Percentiles rank a stretch among this genome's conserved stretches.
Evolutionary conservation across 139 green algal genomes (phyloP).

Genomic region (Zygnema circumcarinatum): DNA sequence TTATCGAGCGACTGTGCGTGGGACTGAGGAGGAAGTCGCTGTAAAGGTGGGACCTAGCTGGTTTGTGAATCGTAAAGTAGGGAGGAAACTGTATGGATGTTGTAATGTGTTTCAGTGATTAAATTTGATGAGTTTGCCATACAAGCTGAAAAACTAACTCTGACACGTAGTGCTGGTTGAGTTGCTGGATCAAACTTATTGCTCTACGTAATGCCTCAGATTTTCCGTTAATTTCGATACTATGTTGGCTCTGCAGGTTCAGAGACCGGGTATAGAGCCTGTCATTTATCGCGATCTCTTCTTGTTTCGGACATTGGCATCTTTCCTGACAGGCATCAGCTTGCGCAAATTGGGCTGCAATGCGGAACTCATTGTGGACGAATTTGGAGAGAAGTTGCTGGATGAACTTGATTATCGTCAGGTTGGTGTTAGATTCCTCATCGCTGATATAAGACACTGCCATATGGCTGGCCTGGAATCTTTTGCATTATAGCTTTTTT

Average conservation of each 20-base stretch:
- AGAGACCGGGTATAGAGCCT: constrained; percentile 91
- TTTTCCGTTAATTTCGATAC: no score
- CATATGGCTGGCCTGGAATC: no score
- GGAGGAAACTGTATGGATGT: no score
- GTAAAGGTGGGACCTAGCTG: constrained; percentile 79
- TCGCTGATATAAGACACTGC: no score
- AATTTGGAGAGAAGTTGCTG: constrained; percentile 99
- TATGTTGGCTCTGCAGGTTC: constrained; percentile 69
- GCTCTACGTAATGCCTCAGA: no score
- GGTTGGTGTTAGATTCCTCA: constrained; percentile 9
- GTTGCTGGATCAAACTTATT: no score
- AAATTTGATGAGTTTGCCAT: no score
- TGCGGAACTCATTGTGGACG: constrained; percentile 96
- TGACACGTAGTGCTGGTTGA: no score
- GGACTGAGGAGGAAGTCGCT: constrained; percentile 89
- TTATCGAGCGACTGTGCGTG: constrained; percentile 74
- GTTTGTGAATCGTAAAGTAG: no score
- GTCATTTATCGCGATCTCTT: constrained; percentile 93
- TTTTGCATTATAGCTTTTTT: no score
- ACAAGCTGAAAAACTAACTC: no score
- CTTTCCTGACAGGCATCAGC: constrained; percentile 75
- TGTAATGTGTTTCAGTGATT: no score
- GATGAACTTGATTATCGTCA: constrained; percentile 98
- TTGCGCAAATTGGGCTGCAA: constrained; percentile 89
- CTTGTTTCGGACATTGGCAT: constrained; percentile 87